A percentile compares a stretch with the other conserved stretches of the same genome.
Conservation (phyloP, 768 basidiomycete genomes). For the Tricholoma sp. region DNA sequence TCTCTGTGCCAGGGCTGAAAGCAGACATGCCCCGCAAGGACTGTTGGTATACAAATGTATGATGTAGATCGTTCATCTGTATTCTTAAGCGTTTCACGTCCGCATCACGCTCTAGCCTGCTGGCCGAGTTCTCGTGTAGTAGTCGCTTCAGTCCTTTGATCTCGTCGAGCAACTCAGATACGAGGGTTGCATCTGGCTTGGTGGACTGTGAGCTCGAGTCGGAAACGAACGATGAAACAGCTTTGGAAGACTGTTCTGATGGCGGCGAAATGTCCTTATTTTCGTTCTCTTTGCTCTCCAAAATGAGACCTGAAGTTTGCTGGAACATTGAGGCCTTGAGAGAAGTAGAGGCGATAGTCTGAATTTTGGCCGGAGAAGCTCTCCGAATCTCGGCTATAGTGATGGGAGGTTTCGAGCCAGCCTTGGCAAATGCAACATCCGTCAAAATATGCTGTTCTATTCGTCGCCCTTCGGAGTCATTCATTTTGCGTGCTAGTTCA, state of each 20-base stretch:
- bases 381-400: no score
- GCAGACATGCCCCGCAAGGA: background rate
- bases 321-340: no score
- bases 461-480: no score
- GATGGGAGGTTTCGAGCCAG: no score
- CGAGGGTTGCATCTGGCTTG: background rate
- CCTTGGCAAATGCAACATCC: no score
- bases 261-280: no score
- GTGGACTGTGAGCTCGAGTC: background rate
- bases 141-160: constrained; percentile 1
- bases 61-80: background rate
- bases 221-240: background rate
- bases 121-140: background rate
- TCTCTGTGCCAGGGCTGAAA: background rate
- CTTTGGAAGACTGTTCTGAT: background rate
- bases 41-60: background rate
- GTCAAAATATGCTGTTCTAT: no score
- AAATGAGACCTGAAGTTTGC: background rate
- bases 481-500: no score
- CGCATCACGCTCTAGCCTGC: background rate
- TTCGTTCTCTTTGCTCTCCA: background rate
- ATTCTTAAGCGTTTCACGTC: background rate
- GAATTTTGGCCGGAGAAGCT: no score
- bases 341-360: no score
- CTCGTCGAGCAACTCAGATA: constrained; percentile 1